Evolutionary conservation across 352 stramenopile species (phyloP).

Genomic region (Phytopythium sindhum): DNA sequence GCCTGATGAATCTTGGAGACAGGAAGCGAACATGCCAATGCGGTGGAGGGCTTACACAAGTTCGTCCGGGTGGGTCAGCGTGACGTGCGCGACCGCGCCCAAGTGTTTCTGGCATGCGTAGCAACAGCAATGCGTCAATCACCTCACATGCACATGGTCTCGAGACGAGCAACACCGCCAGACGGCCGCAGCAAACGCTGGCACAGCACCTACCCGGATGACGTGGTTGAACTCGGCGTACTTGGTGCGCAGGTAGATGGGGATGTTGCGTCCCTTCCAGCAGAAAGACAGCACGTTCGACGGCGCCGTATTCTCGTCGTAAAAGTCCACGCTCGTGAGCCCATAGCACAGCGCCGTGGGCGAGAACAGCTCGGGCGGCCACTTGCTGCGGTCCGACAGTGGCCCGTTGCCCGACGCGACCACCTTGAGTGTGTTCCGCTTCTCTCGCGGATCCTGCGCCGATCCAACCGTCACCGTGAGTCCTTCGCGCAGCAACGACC

Average conservation of each 20-base stretch:
- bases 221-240: slow-evolving; percentile 89
- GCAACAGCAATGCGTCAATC: neutral
- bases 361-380: slow-evolving; percentile 75
- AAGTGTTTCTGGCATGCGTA: slow-evolving; percentile 64
- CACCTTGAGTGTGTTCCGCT: slow-evolving; percentile 76
- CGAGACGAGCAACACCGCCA: neutral
- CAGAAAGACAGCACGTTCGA: slow-evolving; percentile 82
- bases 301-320: slow-evolving; percentile 56
- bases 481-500: neutral
- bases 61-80: slow-evolving; percentile 69
- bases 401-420: slow-evolving; percentile 60
- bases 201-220: slow-evolving; percentile 50
- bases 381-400: slow-evolving; percentile 69
- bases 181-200: neutral
- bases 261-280: slow-evolving; percentile 85
- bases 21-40: neutral
- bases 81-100: slow-evolving; percentile 69
- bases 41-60: slow-evolving; percentile 49
- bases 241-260: slow-evolving; percentile 84
- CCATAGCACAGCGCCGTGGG: slow-evolving; percentile 81
- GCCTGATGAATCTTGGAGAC: neutral
- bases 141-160: slow-evolving; percentile 5
- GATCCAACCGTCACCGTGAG: neutral
- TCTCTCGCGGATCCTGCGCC: slow-evolving; percentile 66
- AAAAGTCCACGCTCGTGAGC: slow-evolving; percentile 66